Percentiles rank a stretch among this genome's conserved stretches.
These are phyloP conservation scores for Tetratostichococcus sp. DNA, from an alignment of 139 green algal genomes.

Conservation along the genomic window DNA sequence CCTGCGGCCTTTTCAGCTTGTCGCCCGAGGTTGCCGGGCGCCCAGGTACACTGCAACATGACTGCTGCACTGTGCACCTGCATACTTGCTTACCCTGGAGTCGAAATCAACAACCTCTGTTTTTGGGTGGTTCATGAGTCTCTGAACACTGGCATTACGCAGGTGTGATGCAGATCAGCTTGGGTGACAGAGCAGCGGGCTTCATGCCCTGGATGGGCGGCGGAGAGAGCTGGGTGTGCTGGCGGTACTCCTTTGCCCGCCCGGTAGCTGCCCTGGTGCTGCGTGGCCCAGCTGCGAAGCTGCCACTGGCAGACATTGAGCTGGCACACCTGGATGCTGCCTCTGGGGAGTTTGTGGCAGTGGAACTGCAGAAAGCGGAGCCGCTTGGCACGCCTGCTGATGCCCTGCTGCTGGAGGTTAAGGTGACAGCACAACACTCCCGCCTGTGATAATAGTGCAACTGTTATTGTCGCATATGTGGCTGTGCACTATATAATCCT, in stretches of 20 bases:
- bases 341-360: neutral
- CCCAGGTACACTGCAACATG: neutral
- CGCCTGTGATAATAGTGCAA: too few relatives aligned
- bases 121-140: too few relatives aligned
- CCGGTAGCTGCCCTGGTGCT: neutral
- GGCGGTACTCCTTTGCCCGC: slow-evolving; percentile 18
- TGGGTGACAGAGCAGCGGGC: slow-evolving; percentile 3
- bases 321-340: slow-evolving; percentile 9
- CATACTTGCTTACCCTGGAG: too few relatives aligned
- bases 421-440: too few relatives aligned
- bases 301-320: neutral
- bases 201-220: slow-evolving; percentile 5
- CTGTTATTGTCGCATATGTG: too few relatives aligned
- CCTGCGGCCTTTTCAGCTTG: neutral
- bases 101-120: too few relatives aligned
- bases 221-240: slow-evolving; percentile 15
- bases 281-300: too few relatives aligned
- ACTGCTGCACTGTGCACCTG: too few relatives aligned
- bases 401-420: too few relatives aligned
- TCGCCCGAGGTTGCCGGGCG: neutral
- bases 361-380: neutral
- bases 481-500: too few relatives aligned
- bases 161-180: slow-evolving; percentile 16
- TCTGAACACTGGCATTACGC: neutral
- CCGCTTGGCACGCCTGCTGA: neutral